These are phyloP conservation scores for Schwanniomyces etchellsii DNA, from an alignment of 1,139 yeast genomes.

Conservation along the genomic window DNA sequence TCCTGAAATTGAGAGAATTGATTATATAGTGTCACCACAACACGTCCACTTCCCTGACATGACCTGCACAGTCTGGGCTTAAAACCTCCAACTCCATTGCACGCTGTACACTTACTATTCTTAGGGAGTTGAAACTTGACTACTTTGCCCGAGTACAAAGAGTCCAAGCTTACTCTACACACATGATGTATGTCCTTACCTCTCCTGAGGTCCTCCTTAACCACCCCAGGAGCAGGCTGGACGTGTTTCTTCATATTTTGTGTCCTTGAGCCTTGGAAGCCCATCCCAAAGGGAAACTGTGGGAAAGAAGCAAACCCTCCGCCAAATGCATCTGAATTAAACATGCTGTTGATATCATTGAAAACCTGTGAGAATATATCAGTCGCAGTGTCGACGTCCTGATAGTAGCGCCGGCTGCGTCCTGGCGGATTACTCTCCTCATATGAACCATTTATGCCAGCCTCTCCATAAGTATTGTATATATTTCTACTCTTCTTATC, in stretches of 20 bases:
- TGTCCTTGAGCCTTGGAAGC: not conserved
- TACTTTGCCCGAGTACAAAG: slow-evolving; percentile 34
- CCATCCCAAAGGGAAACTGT: slow-evolving; percentile 6
- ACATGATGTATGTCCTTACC: slow-evolving; percentile 41
- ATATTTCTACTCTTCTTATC: slow-evolving; percentile 25
- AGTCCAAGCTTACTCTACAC: slow-evolving; percentile 30
- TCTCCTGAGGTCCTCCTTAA: slow-evolving; percentile 8
- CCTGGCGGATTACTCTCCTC: slow-evolving; percentile 7
- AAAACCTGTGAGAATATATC: slow-evolving; percentile 38
- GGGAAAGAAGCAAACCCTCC: slow-evolving; percentile 8
- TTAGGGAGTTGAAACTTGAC: slow-evolving; percentile 37
- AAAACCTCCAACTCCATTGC: slow-evolving; percentile 35
- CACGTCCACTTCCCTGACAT: slow-evolving; percentile 37
- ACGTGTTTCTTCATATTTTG: slow-evolving; percentile 14
- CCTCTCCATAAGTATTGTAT: slow-evolving; percentile 36
- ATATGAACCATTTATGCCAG: slow-evolving; percentile 31
- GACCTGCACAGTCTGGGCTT: slow-evolving; percentile 27
- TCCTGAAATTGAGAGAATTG: slow-evolving; percentile 31
- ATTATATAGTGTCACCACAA: slow-evolving; percentile 26
- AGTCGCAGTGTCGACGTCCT: slow-evolving; percentile 12
- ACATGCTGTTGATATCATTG: slow-evolving; percentile 30
- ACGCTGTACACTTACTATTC: slow-evolving; percentile 25
- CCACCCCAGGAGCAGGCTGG: slow-evolving; percentile 14
- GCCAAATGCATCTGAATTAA: slow-evolving; percentile 12
- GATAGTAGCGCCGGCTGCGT: slow-evolving; percentile 6